These are phyloP conservation scores for Lecanosticta acicola DNA, from an alignment of 2,329 filamentous ascomycete genomes.

Conservation along the genomic window DNA sequence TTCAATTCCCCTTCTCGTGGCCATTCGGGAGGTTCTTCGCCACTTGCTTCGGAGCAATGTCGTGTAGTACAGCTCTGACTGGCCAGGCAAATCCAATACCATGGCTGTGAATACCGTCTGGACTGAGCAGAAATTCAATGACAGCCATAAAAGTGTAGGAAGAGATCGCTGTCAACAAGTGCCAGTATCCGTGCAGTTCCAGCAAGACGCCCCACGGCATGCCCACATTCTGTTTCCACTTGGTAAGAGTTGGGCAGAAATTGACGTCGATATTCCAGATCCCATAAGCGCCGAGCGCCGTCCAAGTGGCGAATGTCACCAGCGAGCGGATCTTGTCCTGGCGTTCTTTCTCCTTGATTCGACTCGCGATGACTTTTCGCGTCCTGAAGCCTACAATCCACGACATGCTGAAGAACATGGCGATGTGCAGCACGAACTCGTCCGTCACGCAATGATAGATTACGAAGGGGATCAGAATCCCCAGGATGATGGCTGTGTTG, in stretches of 20 bases:
- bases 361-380: constrained; percentile 15
- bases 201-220: constrained; percentile 73
- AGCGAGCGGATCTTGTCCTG: constrained; percentile 39
- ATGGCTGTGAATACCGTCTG: constrained; percentile 12
- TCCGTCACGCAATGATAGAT: constrained; percentile 29
- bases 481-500: constrained; percentile 22
- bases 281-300: constrained; percentile 51
- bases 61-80: constrained; percentile 14
- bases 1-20: background rate
- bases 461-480: constrained; percentile 22
- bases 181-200: constrained; percentile 69
- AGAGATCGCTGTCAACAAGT: constrained; percentile 61
- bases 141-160: constrained; percentile 26
- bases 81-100: constrained; percentile 24
- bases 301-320: constrained; percentile 15
- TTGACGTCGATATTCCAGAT: constrained; percentile 75
- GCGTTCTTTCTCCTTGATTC: constrained; percentile 17
- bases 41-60: constrained; percentile 6
- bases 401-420: constrained; percentile 25
- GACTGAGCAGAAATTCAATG: constrained; percentile 21
- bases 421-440: constrained; percentile 25
- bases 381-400: constrained; percentile 18
- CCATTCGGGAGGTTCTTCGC: background rate
- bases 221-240: constrained; percentile 60
- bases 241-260: constrained; percentile 64